These are phyloP conservation scores for Exophiala dermatitidis DNA, from an alignment of 2,329 filamentous ascomycete species.

Conservation along the genomic window DNA sequence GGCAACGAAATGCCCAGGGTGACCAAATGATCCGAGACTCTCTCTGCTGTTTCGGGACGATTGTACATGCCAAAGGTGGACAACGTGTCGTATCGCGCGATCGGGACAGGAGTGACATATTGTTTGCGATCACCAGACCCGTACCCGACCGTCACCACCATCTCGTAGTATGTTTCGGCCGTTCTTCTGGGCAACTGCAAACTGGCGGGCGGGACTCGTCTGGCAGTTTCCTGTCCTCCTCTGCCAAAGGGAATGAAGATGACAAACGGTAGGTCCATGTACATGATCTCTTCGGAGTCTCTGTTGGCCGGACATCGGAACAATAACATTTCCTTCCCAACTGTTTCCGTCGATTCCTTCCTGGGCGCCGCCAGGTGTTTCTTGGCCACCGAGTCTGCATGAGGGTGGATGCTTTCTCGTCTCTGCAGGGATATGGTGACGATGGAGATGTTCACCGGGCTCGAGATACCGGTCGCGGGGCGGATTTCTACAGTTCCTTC, in stretches of 20 bases:
- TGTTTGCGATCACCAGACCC: slow-evolving; percentile 80
- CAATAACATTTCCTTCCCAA: slow-evolving; percentile 90
- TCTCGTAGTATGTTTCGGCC: slow-evolving; percentile 95
- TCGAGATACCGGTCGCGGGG: slow-evolving; percentile 74
- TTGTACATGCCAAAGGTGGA: slow-evolving; percentile 99
- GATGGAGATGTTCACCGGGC: slow-evolving; percentile 82
- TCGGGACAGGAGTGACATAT: slow-evolving; percentile 81
- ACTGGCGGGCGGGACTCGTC: slow-evolving; percentile 85
- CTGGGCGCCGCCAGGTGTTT: slow-evolving; percentile 83
- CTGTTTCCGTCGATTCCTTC: slow-evolving; percentile 83
- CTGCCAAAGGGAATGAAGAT: slow-evolving; percentile 94
- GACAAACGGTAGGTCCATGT: slow-evolving; percentile 96
- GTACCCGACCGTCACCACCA: slow-evolving; percentile 93
- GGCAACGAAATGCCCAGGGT: slow-evolving; percentile 87
- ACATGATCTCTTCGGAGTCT: slow-evolving; percentile 80
- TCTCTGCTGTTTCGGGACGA: slow-evolving; percentile 78
- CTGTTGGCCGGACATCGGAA: slow-evolving; percentile 78
- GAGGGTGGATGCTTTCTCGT: slow-evolving; percentile 91
- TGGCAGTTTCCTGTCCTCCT: slow-evolving; percentile 80
- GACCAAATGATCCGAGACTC: slow-evolving; percentile 81
- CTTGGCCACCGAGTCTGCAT: slow-evolving; percentile 88
- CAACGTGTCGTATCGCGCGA: slow-evolving; percentile 89
- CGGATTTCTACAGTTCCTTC: slow-evolving; percentile 97
- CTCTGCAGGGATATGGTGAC: slow-evolving; percentile 91
- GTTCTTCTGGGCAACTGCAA: slow-evolving; percentile 83